phyloP scores from a whole-genome alignment of 805 yeast species.

The Candida tallmaniae region DNA sequence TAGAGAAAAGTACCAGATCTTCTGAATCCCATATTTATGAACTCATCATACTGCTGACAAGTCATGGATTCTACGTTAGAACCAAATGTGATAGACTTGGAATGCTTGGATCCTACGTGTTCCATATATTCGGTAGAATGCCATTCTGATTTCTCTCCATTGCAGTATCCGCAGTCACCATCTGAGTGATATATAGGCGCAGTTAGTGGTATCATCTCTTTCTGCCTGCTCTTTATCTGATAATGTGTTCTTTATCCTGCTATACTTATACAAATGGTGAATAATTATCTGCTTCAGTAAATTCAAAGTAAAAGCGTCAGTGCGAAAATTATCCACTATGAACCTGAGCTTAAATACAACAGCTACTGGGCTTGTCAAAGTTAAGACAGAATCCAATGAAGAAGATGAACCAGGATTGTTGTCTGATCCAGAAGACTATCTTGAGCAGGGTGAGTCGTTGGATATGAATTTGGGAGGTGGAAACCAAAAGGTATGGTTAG shows the following conservation, averaged over 20 bases:
- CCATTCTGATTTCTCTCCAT: conserved; percentile 38
- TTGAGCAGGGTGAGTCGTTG: conserved; percentile 59
- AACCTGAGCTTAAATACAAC: too few species aligned
- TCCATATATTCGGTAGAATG: conserved; percentile 31
- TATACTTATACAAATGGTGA: too few species aligned
- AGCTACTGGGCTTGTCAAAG: too few species aligned
- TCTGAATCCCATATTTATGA: conserved; percentile 73
- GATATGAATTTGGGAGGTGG: conserved; percentile 67
- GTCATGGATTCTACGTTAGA: conserved; percentile 43
- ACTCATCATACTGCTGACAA: conserved; percentile 51
- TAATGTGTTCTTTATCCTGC: too few species aligned
- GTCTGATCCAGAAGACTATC: conserved; percentile 42
- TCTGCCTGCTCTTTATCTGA: too few species aligned
- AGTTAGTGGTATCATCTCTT: conserved; percentile 18
- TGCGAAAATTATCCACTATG: too few species aligned
- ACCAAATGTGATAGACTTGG: conserved; percentile 29
- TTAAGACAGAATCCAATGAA: too few species aligned
- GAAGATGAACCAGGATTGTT: conserved; percentile 32
- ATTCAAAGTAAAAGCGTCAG: too few species aligned
- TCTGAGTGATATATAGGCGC: conserved; percentile 43
- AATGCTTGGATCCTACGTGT: conserved; percentile 7
- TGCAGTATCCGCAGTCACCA: conserved; percentile 70
- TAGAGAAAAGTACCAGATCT: conserved; percentile 70
- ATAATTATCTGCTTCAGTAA: too few species aligned
- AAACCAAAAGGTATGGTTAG: conserved; percentile 83